phyloP scores from a whole-genome alignment of 2,329 filamentous ascomycete genomes.

The Cryphonectria japonica region DNA sequence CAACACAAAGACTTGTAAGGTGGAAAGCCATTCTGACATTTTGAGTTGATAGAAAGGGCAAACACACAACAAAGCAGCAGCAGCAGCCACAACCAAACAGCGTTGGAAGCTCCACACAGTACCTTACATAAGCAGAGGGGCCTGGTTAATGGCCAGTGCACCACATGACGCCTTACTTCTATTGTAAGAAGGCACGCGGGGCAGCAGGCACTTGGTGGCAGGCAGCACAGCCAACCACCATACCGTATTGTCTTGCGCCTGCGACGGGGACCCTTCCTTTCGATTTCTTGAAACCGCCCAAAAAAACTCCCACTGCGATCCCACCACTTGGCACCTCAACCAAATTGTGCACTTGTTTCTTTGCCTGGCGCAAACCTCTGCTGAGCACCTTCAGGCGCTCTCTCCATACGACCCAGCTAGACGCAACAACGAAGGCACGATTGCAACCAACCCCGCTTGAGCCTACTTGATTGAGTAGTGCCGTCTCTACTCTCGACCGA shows the following conservation, averaged over 20 bases:
- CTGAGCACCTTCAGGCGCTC: background rate
- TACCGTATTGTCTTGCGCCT: background rate
- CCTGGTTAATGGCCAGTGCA: background rate
- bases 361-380: slow-evolving; percentile 24
- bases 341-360: background rate
- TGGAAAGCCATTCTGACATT: background rate
- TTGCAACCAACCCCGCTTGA: background rate
- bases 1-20: background rate
- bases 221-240: background rate
- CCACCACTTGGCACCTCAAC: background rate
- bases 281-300: slow-evolving; percentile 3
- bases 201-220: background rate
- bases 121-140: background rate
- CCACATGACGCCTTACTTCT: background rate
- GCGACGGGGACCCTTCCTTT: background rate
- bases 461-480: slow-evolving; percentile 5
- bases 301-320: slow-evolving; percentile 1
- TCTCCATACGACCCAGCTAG: background rate
- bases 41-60: no score
- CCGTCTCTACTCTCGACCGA: slow-evolving; percentile 16
- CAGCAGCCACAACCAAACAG: background rate
- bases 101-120: background rate
- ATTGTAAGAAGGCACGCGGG: background rate
- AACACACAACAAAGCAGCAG: background rate
- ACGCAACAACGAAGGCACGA: background rate